Base-by-base conservation (phyloP, 2,329 filamentous ascomycete species). In the Passalora sequoiae region DNA sequence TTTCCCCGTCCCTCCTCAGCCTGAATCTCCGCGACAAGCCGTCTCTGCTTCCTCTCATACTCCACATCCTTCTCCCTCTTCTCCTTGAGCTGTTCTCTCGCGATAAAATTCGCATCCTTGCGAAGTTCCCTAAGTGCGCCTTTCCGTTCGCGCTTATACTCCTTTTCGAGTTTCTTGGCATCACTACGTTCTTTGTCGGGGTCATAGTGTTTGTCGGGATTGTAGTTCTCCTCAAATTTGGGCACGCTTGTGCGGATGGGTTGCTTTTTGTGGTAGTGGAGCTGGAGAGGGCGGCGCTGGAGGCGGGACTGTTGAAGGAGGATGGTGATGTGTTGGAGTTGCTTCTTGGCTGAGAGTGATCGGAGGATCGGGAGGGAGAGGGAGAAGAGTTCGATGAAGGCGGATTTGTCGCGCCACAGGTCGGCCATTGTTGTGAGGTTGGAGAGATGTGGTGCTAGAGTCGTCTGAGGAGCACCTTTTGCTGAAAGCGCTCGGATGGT, bases 201-300 rank as follows among this genome's bases (percentile, higher is more conserved):
- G 63, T 98, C 94, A 77, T 98, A 97, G 76, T 97, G 92, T 70
- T 89, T 91, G 71, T 86, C 81, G 3, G 92, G 92, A 66, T 94
- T 92, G 77, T 89, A 98, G 45, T 79, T 77, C 64, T 96, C 91
- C 70, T 97, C 92, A 70, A 97, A 98, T 67, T 94, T 95, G 67
- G 92, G 92, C 35, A 96, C 81, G 46, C 79, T 83, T 6, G 81
- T 82, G 66, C 91, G 89, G 72, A 97, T 94, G 16, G 92, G 83
- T 2, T 94, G 76, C 0, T 89, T 88, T 0, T 78, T 77, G 73
- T 98, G 92, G 67, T 92, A 78, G 69, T 98, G 92, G 3, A 98
- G 79, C 58, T 88, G 78, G 21, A 97, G 79, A 2, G 89, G 87
- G 6, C 86, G 81, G 28, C 89, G 87, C 30, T 75, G 68, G 15